These are phyloP conservation scores for Leccinum truebloodii DNA, from an alignment of 768 basidiomycete species.

Conservation along the genomic window DNA sequence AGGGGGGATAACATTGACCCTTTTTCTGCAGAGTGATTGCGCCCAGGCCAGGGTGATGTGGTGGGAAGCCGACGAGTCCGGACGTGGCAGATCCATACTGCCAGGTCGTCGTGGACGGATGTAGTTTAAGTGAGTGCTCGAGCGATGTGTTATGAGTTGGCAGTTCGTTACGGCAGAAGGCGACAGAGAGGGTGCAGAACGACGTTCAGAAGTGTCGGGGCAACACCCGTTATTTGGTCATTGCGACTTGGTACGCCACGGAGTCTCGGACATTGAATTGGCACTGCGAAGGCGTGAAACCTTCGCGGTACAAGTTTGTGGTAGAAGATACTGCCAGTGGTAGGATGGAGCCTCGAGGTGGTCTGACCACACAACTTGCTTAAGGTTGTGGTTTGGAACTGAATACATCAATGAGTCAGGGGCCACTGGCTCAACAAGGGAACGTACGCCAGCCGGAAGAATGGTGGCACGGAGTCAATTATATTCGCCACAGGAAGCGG, in stretches of 20 bases:
- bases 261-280: constrained; percentile 35
- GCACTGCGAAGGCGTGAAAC: constrained; percentile 16
- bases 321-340: neutral
- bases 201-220: constrained; percentile 1
- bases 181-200: constrained; percentile 1
- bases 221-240: constrained; percentile 3
- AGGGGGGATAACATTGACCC: constrained; percentile 15
- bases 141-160: constrained; percentile 10
- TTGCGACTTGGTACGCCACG: constrained; percentile 20
- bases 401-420: constrained; percentile 11
- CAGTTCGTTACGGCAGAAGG: constrained; percentile 6
- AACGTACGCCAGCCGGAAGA: constrained; percentile 10
- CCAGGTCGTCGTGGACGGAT: constrained; percentile 9
- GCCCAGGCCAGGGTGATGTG: constrained; percentile 20
- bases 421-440: constrained; percentile 2
- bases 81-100: constrained; percentile 9
- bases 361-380: neutral
- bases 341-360: constrained; percentile 15
- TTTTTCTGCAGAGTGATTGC: constrained; percentile 19
- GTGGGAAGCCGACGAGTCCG: constrained; percentile 19
- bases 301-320: constrained; percentile 28
- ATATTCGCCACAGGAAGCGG: constrained; percentile 27
- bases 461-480: constrained; percentile 23
- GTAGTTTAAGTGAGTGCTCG: constrained; percentile 17
- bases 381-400: constrained; percentile 10